Evolutionary conservation across 192 early-diverging fungal species (phyloP).

Genomic region (Bifiguratus adelaidae): DNA sequence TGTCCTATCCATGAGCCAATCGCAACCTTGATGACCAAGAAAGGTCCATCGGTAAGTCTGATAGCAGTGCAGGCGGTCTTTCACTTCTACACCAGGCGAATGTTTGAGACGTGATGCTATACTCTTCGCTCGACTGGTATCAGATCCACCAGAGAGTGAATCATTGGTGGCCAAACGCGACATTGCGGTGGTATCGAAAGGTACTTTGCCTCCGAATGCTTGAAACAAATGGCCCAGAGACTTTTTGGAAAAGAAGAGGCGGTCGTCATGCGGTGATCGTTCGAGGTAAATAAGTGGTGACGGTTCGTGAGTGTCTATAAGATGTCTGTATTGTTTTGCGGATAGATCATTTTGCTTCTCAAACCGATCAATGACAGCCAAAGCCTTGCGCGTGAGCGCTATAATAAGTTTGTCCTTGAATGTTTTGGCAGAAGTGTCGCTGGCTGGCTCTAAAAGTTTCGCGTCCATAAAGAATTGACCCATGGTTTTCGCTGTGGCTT

Average conservation of each 20-base stretch:
- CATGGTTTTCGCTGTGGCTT: conserved; percentile 35
- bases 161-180: too few species aligned
- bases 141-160: too few species aligned
- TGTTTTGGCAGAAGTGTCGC: conserved; percentile 23
- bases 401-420: conserved; percentile 35
- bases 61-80: conserved; percentile 20
- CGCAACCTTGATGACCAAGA: conserved; percentile 27
- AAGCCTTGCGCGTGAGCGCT: conserved; percentile 34
- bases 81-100: conserved; percentile 33
- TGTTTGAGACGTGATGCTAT: too few species aligned
- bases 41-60: conserved; percentile 26
- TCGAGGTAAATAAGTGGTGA: conserved; percentile 12
- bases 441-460: conserved; percentile 29
- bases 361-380: conserved; percentile 34
- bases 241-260: conserved; percentile 20
- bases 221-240: conserved; percentile 27
- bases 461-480: conserved; percentile 41
- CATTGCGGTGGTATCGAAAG: conserved; percentile 16
- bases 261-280: conserved; percentile 27
- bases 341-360: conserved; percentile 23
- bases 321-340: too few species aligned
- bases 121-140: too few species aligned
- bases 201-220: conserved; percentile 26
- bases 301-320: too few species aligned
- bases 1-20: conserved; percentile 37